Percentiles rank a stretch among this genome's conserved stretches.
Conservation (phyloP, 2,329 filamentous ascomycete genomes). For the Cercospora nicotianae region DNA sequence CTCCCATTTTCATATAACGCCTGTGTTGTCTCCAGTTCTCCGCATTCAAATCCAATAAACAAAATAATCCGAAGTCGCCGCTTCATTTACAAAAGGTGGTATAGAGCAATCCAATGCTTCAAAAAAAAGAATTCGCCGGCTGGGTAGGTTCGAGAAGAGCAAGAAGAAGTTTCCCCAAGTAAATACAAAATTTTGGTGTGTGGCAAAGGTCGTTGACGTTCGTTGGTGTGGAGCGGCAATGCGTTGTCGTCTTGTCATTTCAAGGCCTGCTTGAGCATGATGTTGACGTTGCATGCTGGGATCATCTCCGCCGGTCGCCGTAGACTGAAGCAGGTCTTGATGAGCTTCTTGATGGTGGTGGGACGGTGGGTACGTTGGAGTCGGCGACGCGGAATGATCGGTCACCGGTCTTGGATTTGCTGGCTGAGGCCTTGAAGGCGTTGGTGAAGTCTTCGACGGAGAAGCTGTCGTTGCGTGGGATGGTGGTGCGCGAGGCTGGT, state of each 20-base stretch:
- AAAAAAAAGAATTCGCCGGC: not conserved
- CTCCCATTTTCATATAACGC: not conserved
- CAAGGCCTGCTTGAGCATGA: constrained; percentile 24
- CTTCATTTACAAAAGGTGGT: not conserved
- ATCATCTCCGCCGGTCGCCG: constrained; percentile 28
- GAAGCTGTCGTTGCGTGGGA: constrained; percentile 42
- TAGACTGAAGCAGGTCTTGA: constrained; percentile 34
- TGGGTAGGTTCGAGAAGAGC: not conserved
- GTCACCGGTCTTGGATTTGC: constrained; percentile 36
- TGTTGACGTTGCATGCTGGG: not conserved
- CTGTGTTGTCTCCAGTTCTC: not conserved
- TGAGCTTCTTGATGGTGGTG: constrained; percentile 36
- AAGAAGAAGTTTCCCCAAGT: not conserved
- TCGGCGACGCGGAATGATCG: constrained; percentile 34
- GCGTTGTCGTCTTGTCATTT: not conserved
- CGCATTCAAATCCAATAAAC: not conserved
- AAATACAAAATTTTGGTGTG: not conserved
- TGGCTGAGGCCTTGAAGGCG: constrained; percentile 37
- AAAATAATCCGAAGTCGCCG: not conserved
- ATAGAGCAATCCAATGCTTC: not conserved
- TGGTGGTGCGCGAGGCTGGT: constrained; percentile 26
- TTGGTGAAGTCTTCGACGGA: constrained; percentile 38
- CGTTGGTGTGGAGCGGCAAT: not conserved
- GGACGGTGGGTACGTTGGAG: constrained; percentile 33
- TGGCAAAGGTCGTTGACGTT: not conserved